phyloP scores from a whole-genome alignment of 805 yeast species.

The Lachancea mirantina region DNA sequence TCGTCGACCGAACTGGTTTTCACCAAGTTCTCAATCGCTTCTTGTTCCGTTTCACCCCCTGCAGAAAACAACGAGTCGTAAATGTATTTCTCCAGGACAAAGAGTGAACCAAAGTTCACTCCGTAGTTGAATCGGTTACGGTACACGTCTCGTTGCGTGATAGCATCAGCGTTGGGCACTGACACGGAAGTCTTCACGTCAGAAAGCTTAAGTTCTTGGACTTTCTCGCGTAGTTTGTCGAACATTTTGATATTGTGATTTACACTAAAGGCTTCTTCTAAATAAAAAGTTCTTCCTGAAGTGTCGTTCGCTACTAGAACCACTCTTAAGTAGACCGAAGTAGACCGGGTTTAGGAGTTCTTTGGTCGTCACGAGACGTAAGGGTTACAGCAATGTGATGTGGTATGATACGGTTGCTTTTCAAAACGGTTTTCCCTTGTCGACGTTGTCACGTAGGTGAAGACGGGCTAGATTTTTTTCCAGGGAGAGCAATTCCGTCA shows the following conservation, averaged over 20 bases:
- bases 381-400: too few relatives aligned
- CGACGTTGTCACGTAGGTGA: too few relatives aligned
- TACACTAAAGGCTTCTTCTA: background rate
- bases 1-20: slow-evolving; percentile 45
- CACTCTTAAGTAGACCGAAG: too few relatives aligned
- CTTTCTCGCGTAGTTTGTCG: slow-evolving; percentile 19
- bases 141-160: slow-evolving; percentile 41
- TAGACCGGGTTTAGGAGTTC: too few relatives aligned
- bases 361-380: too few relatives aligned
- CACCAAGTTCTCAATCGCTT: slow-evolving; percentile 51
- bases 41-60: slow-evolving; percentile 60
- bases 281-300: background rate
- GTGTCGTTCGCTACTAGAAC: too few relatives aligned
- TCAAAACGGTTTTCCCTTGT: too few relatives aligned
- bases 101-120: slow-evolving; percentile 77
- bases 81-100: slow-evolving; percentile 77
- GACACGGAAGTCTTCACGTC: slow-evolving; percentile 30
- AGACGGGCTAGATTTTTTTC: too few relatives aligned
- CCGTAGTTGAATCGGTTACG: slow-evolving; percentile 65
- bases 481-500: too few relatives aligned
- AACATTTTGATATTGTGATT: slow-evolving; percentile 10
- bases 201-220: slow-evolving; percentile 14
- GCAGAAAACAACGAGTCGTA: slow-evolving; percentile 54
- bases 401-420: too few relatives aligned
- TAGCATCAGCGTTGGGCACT: slow-evolving; percentile 27